Evolutionary conservation across 371 early-diverging fungal species (phyloP), one percentile per base, ranked within the genome.

Genomic region (Lichtheimia ornata): DNA sequence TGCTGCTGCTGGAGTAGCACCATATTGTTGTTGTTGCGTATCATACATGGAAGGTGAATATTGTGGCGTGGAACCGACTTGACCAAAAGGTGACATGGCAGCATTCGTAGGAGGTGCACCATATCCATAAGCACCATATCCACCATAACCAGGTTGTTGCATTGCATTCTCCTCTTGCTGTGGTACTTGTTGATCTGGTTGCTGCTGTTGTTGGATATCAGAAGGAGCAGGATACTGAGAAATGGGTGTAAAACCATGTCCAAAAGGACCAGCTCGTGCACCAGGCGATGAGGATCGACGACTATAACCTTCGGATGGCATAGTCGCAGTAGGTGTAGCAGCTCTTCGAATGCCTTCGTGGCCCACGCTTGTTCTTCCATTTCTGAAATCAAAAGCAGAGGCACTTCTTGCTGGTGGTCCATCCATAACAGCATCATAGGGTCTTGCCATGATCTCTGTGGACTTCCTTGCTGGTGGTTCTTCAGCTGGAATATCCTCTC

Each of bases 401-500:
- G 66, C 64, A 47, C 74, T 74, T 12, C 74, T 65, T 0, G 65
- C 66, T 13, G 73, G 69, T 13, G 63, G 56, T 18, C 59, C 67
- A 25, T 62, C 64, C 4, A 49, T 42, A n/a, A 22, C 20, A 5
- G 58, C 50, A 49, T 66, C 66, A 41, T 50, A 69, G 17, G 64
- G 59, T 14, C 18, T 60, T 11, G 65, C 69, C 70, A 77, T 71
- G 43, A 82, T 82, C 56, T 82, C 82, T 13, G 77, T 82, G 12
- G 82, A 82, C 68, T 74, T 74, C 60, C 82, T 60, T 11, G 63
- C 50, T 22, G 65, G 59, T 12, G 74, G 63, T 54, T 82, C 61
- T 55, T 77, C 72, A 2, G 66, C 35, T 12, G 80, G 72, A 9
- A 69, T 65, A 52, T 85, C 83, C 54, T 87, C 87, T 7, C 89